phyloP scores from a whole-genome alignment of 768 basidiomycete genomes.

The Ramaria rubella region DNA sequence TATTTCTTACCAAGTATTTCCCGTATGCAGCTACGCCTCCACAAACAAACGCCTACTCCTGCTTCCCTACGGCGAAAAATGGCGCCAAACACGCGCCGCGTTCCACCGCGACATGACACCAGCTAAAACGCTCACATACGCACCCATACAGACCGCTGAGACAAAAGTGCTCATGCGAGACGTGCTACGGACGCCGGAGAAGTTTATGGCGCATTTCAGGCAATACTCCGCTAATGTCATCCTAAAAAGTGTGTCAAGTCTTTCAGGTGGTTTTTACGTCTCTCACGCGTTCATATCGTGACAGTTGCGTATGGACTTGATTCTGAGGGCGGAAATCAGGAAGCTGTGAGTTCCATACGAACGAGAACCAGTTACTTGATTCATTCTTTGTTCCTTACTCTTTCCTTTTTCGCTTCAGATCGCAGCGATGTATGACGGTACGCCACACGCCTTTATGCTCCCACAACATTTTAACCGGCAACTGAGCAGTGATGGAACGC shows the following conservation, averaged over 20 bases:
- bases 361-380: too few relatives aligned
- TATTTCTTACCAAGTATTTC: background rate
- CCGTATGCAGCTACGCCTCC: conserved; percentile 33
- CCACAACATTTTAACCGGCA: background rate
- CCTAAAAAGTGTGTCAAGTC: background rate
- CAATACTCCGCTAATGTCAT: background rate
- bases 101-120: background rate
- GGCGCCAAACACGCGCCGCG: conserved; percentile 39
- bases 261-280: background rate
- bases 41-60: conserved; percentile 41
- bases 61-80: conserved; percentile 37
- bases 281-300: background rate
- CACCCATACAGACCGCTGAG: conserved; percentile 42
- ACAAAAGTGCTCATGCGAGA: conserved; percentile 39
- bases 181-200: conserved; percentile 15
- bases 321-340: background rate
- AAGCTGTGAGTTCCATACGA: background rate
- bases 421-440: background rate
- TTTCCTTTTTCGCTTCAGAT: background rate
- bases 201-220: background rate
- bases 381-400: background rate
- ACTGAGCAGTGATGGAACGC: background rate
- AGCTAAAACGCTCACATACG: conserved; percentile 32
- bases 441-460: background rate
- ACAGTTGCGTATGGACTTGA: background rate